Percentiles rank a stretch among this genome's conserved stretches.
Conservation (phyloP, 331 rosid genomes). For the Phaseolus coccineus region DNA sequence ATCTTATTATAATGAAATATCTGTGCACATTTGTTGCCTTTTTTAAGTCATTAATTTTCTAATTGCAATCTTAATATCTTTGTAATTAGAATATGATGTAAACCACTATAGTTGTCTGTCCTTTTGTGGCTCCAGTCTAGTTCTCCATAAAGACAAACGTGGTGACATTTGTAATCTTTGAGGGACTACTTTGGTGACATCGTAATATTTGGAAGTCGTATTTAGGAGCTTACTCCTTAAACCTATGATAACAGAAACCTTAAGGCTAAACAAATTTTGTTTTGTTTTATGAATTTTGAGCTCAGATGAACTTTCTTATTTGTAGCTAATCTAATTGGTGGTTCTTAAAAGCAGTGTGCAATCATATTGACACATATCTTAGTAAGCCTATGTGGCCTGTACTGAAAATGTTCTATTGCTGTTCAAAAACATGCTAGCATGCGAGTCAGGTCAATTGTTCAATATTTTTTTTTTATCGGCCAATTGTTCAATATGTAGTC, state of each 20-base stretch:
- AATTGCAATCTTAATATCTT: background rate
- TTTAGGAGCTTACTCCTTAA: background rate
- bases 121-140: background rate
- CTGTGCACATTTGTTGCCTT: background rate
- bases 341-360: background rate
- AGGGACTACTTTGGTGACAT: background rate
- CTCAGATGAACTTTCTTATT: background rate
- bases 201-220: background rate
- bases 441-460: too few species aligned
- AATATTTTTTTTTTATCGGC: too few species aligned
- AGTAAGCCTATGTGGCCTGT: background rate
- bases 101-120: background rate
- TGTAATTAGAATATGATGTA: background rate
- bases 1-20: conserved; percentile 13
- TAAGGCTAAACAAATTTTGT: background rate
- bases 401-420: background rate
- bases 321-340: background rate
- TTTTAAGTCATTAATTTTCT: conserved; percentile 2
- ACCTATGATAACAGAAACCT: background rate
- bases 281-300: background rate
- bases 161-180: background rate
- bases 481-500: too few species aligned
- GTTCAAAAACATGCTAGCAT: background rate
- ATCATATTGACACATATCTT: background rate
- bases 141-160: background rate